phyloP scores from a whole-genome alignment of 768 basidiomycete species.

The Brasilioporus rufonigricans region DNA sequence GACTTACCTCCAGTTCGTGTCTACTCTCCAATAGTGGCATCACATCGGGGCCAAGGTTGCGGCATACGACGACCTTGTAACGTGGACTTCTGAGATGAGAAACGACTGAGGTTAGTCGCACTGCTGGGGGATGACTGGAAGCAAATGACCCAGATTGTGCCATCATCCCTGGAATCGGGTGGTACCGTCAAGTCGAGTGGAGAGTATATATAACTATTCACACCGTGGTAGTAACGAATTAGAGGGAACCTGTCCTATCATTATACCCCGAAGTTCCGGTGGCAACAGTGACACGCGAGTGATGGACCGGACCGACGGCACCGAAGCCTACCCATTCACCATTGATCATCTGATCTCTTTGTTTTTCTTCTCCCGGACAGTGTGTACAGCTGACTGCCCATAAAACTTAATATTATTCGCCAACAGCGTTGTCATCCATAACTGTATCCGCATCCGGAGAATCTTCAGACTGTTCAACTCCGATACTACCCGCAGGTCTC shows the following conservation, averaged over 20 bases:
- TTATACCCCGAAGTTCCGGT: background rate
- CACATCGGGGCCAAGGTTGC: slow-evolving; percentile 59
- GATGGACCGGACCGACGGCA: slow-evolving; percentile 1
- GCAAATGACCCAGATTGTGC: slow-evolving; percentile 26
- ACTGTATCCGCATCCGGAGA: slow-evolving; percentile 40
- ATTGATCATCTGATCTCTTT: too few species aligned
- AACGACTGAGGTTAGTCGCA: slow-evolving; percentile 27
- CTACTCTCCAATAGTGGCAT: slow-evolving; percentile 55
- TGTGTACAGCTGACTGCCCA: background rate
- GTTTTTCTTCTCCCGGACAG: background rate
- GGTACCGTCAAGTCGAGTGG: background rate
- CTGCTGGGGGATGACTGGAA: slow-evolving; percentile 4
- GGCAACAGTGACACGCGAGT: background rate
- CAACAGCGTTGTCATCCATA: slow-evolving; percentile 42
- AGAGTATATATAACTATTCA: background rate
- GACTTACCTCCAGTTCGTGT: slow-evolving; percentile 52
- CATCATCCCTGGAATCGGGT: slow-evolving; percentile 16
- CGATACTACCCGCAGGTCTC: slow-evolving; percentile 78
- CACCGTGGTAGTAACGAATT: background rate
- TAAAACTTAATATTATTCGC: slow-evolving; percentile 27
- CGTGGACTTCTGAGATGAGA: slow-evolving; percentile 25
- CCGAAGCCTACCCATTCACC: too few species aligned
- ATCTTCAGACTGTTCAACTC: slow-evolving; percentile 71
- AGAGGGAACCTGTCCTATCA: background rate
- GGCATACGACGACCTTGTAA: slow-evolving; percentile 53